phyloP scores from a whole-genome alignment of 164 flowering plant genomes.

The Nymphaea colorata region DNA sequence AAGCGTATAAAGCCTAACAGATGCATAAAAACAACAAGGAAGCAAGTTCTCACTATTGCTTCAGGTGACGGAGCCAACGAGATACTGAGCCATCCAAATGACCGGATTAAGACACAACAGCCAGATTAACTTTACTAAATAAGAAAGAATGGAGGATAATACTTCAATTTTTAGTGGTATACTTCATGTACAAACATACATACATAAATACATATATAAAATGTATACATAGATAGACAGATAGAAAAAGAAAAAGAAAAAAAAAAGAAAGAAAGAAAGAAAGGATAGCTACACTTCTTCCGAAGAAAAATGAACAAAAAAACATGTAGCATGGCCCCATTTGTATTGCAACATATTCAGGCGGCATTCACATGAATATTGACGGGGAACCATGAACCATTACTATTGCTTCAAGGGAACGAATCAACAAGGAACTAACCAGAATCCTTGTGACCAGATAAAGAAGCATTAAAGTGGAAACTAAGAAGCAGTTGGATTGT shows the following conservation, averaged over 20 bases:
- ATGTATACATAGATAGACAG: too few relatives aligned
- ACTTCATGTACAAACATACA: too few relatives aligned
- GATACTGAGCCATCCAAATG: slow-evolving; percentile 3
- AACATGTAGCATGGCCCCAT: background rate
- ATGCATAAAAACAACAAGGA: background rate
- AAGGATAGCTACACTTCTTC: background rate
- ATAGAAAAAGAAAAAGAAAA: background rate
- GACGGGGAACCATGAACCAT: background rate
- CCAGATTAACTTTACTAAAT: background rate
- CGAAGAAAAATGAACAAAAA: too few relatives aligned
- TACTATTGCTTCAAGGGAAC: slow-evolving; percentile 11
- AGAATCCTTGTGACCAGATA: slow-evolving; percentile 22
- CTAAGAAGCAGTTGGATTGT: background rate
- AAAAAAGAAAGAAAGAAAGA: background rate
- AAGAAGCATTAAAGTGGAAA: slow-evolving; percentile 23
- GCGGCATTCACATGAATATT: too few relatives aligned
- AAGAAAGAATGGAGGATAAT: background rate
- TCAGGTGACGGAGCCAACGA: slow-evolving; percentile 10
- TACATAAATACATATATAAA: too few relatives aligned
- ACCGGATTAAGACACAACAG: slow-evolving; percentile 7
- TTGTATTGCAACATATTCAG: too few relatives aligned
- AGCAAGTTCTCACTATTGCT: slow-evolving; percentile 1
- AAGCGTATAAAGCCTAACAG: background rate
- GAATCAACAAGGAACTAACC: slow-evolving; percentile 15
- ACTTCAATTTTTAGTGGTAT: too few relatives aligned